These are phyloP conservation scores for Exophiala xenobiotica DNA, from an alignment of 2,329 filamentous ascomycete genomes.

Conservation along the genomic window DNA sequence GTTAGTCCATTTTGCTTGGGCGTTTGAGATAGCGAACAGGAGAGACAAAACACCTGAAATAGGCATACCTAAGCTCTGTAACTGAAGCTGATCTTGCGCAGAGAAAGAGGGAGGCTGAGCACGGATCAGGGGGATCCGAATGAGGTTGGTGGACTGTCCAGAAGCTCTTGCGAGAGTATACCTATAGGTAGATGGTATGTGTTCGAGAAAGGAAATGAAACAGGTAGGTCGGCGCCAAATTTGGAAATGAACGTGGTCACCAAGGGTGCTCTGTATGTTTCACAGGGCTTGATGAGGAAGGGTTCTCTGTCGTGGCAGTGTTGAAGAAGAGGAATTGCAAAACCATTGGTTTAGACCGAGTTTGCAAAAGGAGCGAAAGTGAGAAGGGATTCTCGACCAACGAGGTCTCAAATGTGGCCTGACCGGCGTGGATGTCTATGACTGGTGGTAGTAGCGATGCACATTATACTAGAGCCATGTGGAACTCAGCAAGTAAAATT, in stretches of 20 bases:
- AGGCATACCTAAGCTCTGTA: constrained; percentile 19
- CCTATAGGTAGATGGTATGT: constrained; percentile 7
- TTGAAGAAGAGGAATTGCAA: constrained; percentile 6
- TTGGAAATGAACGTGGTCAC: constrained; percentile 24
- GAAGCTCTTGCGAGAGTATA: constrained; percentile 6
- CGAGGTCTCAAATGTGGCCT: constrained; percentile 23
- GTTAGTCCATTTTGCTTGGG: constrained; percentile 29
- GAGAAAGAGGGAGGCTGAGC: constrained; percentile 22
- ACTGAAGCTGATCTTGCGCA: constrained; percentile 10
- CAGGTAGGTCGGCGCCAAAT: constrained; percentile 24
- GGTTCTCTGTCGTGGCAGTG: constrained; percentile 13
- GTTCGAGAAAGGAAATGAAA: constrained; percentile 24
- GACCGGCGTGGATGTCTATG: constrained; percentile 12
- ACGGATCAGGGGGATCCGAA: constrained; percentile 22
- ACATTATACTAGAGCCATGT: constrained; percentile 21
- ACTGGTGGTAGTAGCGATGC: constrained; percentile 23
- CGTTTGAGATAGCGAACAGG: constrained; percentile 9
- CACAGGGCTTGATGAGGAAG: constrained; percentile 22
- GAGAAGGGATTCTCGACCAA: constrained; percentile 20
- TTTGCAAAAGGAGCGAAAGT: constrained; percentile 8
- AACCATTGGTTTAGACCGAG: constrained; percentile 14
- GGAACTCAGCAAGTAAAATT: constrained; percentile 25
- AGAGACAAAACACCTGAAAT: constrained; percentile 24
- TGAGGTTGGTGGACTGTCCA: constrained; percentile 15
- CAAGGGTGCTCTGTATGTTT: constrained; percentile 20